Percentiles rank a stretch among this genome's conserved stretches.
These are phyloP conservation scores for Cryptococcus depauperatus DNA, from an alignment of 1,284 basidiomycete genomes.

Conservation along the genomic window DNA sequence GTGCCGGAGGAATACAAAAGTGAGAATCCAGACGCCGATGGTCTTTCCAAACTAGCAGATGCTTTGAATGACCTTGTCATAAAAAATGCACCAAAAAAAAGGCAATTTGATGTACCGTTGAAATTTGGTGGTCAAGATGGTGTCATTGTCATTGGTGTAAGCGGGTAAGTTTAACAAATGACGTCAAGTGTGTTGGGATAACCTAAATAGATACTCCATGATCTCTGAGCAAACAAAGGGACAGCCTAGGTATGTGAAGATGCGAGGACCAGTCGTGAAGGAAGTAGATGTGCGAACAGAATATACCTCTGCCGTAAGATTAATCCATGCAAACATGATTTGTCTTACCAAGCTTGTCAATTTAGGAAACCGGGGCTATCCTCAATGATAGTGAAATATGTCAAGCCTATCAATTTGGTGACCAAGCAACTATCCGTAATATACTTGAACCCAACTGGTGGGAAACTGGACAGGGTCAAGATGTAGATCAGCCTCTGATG, in stretches of 20 bases:
- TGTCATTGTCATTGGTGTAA: slow-evolving; percentile 77
- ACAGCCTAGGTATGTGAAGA: slow-evolving; percentile 66
- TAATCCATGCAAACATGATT: background rate
- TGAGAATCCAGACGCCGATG: slow-evolving; percentile 51
- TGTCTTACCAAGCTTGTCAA: background rate
- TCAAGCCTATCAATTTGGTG: slow-evolving; percentile 40
- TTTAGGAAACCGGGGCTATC: slow-evolving; percentile 40
- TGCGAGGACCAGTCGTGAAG: slow-evolving; percentile 67
- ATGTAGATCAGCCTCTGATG: slow-evolving; percentile 20
- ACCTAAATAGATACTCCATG: slow-evolving; percentile 60
- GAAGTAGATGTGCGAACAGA: slow-evolving; percentile 60
- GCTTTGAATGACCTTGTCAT: slow-evolving; percentile 60
- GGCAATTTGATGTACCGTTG: slow-evolving; percentile 73
- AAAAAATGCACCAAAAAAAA: slow-evolving; percentile 79
- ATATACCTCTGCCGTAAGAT: slow-evolving; percentile 67
- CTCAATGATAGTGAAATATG: slow-evolving; percentile 36
- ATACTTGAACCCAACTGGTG: slow-evolving; percentile 40
- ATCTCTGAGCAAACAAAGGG: slow-evolving; percentile 79
- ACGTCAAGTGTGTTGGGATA: no score
- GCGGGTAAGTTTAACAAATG: slow-evolving; percentile 79
- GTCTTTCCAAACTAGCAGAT: slow-evolving; percentile 54
- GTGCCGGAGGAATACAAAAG: slow-evolving; percentile 40
- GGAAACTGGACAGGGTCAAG: slow-evolving; percentile 23
- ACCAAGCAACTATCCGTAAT: slow-evolving; percentile 33
- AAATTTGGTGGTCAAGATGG: slow-evolving; percentile 56